Conservation (phyloP, 2,329 filamentous ascomycete genomes). For the Colletotrichum tropicicola region DNA sequence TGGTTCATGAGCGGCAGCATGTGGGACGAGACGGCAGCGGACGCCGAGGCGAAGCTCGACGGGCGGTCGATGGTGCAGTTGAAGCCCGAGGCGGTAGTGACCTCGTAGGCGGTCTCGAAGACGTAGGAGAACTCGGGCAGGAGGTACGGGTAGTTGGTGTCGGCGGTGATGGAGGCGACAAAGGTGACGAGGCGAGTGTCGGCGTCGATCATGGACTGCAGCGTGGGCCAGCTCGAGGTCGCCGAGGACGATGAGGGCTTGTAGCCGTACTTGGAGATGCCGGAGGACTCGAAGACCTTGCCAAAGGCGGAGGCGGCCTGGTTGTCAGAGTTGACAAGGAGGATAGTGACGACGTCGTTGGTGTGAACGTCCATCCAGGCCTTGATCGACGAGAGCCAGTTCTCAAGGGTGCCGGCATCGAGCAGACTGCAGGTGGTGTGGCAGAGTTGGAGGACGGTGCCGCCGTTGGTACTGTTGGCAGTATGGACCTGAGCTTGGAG, state of each 20-base stretch:
- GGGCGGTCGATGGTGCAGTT: conserved; percentile 78
- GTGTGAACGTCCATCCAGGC: conserved; percentile 75
- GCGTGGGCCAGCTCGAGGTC: conserved; percentile 71
- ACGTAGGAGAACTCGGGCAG: conserved; percentile 71
- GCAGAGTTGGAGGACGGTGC: conserved; percentile 67
- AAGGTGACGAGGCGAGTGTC: conserved; percentile 75
- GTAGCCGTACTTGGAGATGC: conserved; percentile 71
- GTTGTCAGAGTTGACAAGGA: conserved; percentile 76
- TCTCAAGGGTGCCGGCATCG: conserved; percentile 72
- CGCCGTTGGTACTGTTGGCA: conserved; percentile 51
- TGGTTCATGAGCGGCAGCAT: conserved; percentile 82
- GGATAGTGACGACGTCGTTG: conserved; percentile 79
- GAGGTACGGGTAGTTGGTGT: conserved; percentile 61
- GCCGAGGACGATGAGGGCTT: conserved; percentile 55
- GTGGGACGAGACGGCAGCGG: conserved; percentile 63
- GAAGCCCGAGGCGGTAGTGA: conserved; percentile 70
- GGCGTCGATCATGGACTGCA: conserved; percentile 72
- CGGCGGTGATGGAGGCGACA: conserved; percentile 62
- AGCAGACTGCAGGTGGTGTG: conserved; percentile 74
- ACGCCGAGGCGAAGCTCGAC: conserved; percentile 53
- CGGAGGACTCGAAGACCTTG: conserved; percentile 62
- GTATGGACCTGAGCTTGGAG: conserved; percentile 78
- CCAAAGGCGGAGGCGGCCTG: conserved; percentile 64
- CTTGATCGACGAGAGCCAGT: conserved; percentile 72
- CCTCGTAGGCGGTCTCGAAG: conserved; percentile 78